Base-by-base conservation (phyloP, 345 rosid genomes). In the Reutealis trisperma region DNA sequence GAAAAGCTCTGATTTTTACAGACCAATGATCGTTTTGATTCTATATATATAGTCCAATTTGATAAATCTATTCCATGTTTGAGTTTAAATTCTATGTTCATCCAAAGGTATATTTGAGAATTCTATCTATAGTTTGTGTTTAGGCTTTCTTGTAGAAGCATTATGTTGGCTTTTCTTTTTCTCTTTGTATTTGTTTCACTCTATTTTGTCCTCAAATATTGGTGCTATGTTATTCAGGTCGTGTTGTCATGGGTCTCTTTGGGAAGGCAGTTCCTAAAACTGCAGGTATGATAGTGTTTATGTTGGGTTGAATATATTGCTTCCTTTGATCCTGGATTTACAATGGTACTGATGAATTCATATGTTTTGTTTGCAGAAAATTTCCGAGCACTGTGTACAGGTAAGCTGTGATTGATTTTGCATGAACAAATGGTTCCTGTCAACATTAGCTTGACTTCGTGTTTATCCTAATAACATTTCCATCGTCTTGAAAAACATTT, bases 371-470 rank as follows among this genome's bases (percentile, higher is more conserved):
- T 79, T 88, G 87, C 98, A 96, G 99, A 96, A 79, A 96, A 96
- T 77, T 96, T 96, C 94, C 87, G 99, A 72, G 98, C 99, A 58
- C 76, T 96, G 14, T 96, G 99, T 86, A 96, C 98, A 15, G 98
- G 99, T 96, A 82, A 37, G 75, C 51, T 72, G 44, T 54, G 5
- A 54, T 18, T 24, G 41, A 25, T 55, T 57, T 67, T 25, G 25
- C 24, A 2, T 24, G 32, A 67, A 42, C 3, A 41, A 67, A 1
- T 42, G 9, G 59, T 65, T 75, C 19, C 12, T 13, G 14, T 75
- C 37, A 25, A 2, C 22, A 21, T 76, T 15, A 51, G 22, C 24
- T 66, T 32, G 13, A 22, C 52, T 25, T 57, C 6, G 9, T 27
- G 8, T 34, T 70, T 18, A 24, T 12, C 21, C 44, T 58, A 44